Evolutionary conservation across 140 eudicot genomes (phyloP).

Genomic region (Bidens hawaiensis): DNA sequence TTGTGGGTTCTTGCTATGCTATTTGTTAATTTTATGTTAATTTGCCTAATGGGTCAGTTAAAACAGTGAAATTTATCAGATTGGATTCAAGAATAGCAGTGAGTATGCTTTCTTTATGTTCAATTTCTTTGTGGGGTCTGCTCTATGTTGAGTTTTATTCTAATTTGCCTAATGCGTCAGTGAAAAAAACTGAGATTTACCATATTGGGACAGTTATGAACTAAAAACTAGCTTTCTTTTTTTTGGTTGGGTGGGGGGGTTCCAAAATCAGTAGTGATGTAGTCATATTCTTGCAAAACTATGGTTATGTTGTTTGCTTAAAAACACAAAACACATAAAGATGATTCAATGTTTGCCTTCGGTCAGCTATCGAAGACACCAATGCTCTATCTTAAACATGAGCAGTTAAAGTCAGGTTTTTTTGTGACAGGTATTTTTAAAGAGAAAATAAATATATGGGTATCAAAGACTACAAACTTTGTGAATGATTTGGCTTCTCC

Average conservation of each 20-base stretch:
- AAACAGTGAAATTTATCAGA: neutral
- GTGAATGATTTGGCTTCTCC: slow-evolving; percentile 69
- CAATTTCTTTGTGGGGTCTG: too few species aligned
- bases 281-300: neutral
- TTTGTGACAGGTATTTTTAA: slow-evolving; percentile 59
- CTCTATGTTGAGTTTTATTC: too few species aligned
- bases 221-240: neutral
- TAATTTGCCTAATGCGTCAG: too few species aligned
- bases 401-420: neutral
- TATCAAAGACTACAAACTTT: slow-evolving; percentile 72
- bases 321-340: neutral
- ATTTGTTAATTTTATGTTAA: neutral
- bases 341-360: neutral
- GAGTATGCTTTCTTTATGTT: too few species aligned
- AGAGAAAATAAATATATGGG: slow-evolving; percentile 51
- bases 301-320: neutral
- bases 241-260: neutral
- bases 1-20: too few species aligned
- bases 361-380: neutral
- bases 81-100: neutral
- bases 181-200: slow-evolving; percentile 1
- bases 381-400: neutral
- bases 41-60: slow-evolving; percentile 12
- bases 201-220: neutral
- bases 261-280: neutral